Base-by-base conservation (phyloP, 1,139 yeast genomes). In the Saccharomycopsis hybrid region DNA sequence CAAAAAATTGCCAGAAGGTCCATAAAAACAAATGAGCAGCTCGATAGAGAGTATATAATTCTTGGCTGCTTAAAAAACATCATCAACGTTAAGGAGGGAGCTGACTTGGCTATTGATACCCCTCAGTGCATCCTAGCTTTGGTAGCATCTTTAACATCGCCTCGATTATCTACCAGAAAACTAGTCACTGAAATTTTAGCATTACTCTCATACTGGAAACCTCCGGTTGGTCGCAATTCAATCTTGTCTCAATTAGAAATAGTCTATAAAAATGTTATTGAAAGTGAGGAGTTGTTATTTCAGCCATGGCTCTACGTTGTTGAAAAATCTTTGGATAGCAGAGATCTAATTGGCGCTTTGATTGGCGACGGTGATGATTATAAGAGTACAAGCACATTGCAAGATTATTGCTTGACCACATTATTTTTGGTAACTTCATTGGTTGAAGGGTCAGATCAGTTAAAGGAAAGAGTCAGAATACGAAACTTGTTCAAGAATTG, bases 221-320 rank as follows among this genome's bases (percentile, higher is more conserved):
- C 65, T 7, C 73, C 73, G 3, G 55, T 62, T 4, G 83, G 84
- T 50, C 81, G 76, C 59, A 78, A 72, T 52, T 77, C 73, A 60
- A 81, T 78, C 24, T 67, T 81, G 46, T 70, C 69, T 53, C 80
- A 88, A 0, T 69, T 86, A 57, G 86, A 81, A 58, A 67, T 78
- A 40, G 70, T 79, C 32, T 73, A 43, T 13, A 36, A 18, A 13
- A 44, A 33, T 5, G 31, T 40, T 1, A 45, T 41, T 11, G 45
- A 46, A 29, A 43, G 36, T 42, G 50, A 48, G 25, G 52, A 44
- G 18, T 35, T 53, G 5, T 54, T 52, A 11, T 85, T 85, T 59
- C 87, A 82, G 54, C 72, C 82, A 1, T 88, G 95, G 95, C 64
- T 87, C 48, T 68, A 73, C 55, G 64, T 78, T 11, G 80, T 85